phyloP scores from a whole-genome alignment of 2,329 filamentous ascomycete genomes.

The Aspergillus sp. region DNA sequence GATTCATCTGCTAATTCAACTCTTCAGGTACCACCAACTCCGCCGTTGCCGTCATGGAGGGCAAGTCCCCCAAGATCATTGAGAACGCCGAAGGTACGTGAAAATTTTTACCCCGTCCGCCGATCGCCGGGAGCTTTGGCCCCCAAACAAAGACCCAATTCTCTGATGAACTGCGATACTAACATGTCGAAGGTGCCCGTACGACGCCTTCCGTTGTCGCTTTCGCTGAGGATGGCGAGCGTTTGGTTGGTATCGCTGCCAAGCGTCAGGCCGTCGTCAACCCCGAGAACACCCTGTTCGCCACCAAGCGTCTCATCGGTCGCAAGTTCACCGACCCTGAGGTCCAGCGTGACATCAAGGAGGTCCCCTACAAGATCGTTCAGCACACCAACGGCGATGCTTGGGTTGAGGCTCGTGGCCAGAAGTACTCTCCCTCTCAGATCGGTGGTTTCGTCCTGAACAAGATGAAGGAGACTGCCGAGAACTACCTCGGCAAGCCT shows the following conservation, averaged over 20 bases:
- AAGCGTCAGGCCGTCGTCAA: conserved; percentile 99
- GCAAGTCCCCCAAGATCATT: conserved; percentile 91
- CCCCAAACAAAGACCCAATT: background rate
- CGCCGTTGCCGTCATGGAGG: conserved; percentile 96
- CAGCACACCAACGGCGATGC: conserved; percentile 96
- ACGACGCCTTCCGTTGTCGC: conserved; percentile 94
- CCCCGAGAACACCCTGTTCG: conserved; percentile 97
- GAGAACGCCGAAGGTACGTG: conserved; percentile 88
- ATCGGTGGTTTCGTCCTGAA: conserved; percentile 93
- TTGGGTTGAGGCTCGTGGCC: conserved; percentile 87
- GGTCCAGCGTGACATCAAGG: conserved; percentile 94
- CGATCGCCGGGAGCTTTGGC: conserved; percentile 7
- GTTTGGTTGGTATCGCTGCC: conserved; percentile 92
- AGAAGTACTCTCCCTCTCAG: conserved; percentile 98
- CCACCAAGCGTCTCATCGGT: conserved; percentile 97
- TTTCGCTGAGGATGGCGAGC: conserved; percentile 92
- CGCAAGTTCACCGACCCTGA: conserved; percentile 93
- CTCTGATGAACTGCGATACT: conserved; percentile 6
- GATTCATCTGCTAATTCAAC: conserved; percentile 14
- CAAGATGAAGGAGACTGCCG: conserved; percentile 99
- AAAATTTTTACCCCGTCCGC: conserved; percentile 14
- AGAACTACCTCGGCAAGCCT: conserved; percentile 84
- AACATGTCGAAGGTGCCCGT: conserved; percentile 62
- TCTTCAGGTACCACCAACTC: conserved; percentile 83
- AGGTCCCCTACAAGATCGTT: conserved; percentile 98